A percentile compares a stretch with the other conserved stretches of the same genome.
These are phyloP conservation scores for Thraustochytrium striatum DNA, from an alignment of 352 stramenopile species.

Conservation along the genomic window DNA sequence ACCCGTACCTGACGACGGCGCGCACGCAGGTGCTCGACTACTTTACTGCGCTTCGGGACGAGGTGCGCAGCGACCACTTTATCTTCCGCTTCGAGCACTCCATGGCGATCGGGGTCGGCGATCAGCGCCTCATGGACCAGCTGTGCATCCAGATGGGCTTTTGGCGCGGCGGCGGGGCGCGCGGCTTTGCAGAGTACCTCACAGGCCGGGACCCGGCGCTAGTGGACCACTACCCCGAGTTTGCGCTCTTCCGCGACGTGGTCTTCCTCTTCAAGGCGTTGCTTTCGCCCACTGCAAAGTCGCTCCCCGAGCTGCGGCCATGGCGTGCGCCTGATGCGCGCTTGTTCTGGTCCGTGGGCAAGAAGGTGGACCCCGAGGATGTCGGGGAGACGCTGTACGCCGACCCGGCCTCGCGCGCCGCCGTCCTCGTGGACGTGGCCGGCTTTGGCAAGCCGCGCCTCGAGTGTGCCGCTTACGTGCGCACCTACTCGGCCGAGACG, in stretches of 20 bases:
- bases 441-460: conserved; percentile 25
- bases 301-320: conserved; percentile 55
- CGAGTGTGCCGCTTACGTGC: conserved; percentile 32
- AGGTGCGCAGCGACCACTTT: conserved; percentile 55
- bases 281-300: conserved; percentile 58
- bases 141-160: conserved; percentile 63
- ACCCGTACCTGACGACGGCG: conserved; percentile 65
- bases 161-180: conserved; percentile 45
- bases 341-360: conserved; percentile 52
- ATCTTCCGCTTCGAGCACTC: conserved; percentile 60
- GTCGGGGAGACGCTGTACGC: not conserved
- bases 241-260: conserved; percentile 83
- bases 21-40: conserved; percentile 79
- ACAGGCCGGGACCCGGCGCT: conserved; percentile 66
- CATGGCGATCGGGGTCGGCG: conserved; percentile 55
- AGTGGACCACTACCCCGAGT: conserved; percentile 78
- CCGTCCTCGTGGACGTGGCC: conserved; percentile 5
- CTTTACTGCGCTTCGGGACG: conserved; percentile 60
- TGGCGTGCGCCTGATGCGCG: conserved; percentile 50
- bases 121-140: conserved; percentile 57
- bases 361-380: not conserved
- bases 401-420: not conserved
- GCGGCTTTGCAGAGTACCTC: conserved; percentile 55
- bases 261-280: conserved; percentile 77
- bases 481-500: conserved; percentile 16